These are phyloP conservation scores for Phoma sp. DNA, from an alignment of 2,329 filamentous ascomycete genomes.

Conservation along the genomic window DNA sequence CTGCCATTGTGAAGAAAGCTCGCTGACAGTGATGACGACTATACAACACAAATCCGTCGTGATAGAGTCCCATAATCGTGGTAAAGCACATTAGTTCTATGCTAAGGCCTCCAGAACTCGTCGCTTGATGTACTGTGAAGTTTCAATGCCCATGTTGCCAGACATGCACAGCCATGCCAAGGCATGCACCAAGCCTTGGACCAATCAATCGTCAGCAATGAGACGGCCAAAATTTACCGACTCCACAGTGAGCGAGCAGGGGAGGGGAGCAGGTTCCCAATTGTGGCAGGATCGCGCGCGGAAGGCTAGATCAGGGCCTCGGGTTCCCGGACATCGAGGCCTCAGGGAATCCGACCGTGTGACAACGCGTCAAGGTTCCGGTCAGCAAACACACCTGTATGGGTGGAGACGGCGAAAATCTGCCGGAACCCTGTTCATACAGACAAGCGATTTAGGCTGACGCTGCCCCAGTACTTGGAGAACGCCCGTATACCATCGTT, in stretches of 20 bases:
- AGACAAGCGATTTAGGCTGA: background rate
- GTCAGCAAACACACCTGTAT: background rate
- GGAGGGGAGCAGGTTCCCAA: background rate
- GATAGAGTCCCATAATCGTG: slow-evolving; percentile 1
- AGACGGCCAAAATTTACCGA: slow-evolving; percentile 31
- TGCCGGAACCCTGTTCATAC: background rate
- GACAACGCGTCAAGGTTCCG: background rate
- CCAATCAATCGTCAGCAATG: slow-evolving; percentile 15
- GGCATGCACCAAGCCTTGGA: background rate
- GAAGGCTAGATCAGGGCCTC: background rate
- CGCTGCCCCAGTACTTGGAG: background rate
- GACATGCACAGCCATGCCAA: slow-evolving; percentile 15
- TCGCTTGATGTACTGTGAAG: slow-evolving; percentile 7
- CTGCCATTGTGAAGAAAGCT: background rate
- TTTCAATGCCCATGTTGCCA: slow-evolving; percentile 3
- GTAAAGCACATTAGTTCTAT: background rate
- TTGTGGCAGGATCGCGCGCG: background rate
- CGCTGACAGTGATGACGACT: slow-evolving; percentile 13
- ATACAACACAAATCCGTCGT: slow-evolving; percentile 13
- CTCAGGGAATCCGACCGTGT: background rate
- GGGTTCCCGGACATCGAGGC: background rate
- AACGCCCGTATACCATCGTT: background rate
- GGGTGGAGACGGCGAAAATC: slow-evolving; percentile 14
- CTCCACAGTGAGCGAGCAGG: background rate
- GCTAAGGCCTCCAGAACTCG: slow-evolving; percentile 4